Conservation (phyloP, 306 rosid genomes). For the Castanopsis chinensis region DNA sequence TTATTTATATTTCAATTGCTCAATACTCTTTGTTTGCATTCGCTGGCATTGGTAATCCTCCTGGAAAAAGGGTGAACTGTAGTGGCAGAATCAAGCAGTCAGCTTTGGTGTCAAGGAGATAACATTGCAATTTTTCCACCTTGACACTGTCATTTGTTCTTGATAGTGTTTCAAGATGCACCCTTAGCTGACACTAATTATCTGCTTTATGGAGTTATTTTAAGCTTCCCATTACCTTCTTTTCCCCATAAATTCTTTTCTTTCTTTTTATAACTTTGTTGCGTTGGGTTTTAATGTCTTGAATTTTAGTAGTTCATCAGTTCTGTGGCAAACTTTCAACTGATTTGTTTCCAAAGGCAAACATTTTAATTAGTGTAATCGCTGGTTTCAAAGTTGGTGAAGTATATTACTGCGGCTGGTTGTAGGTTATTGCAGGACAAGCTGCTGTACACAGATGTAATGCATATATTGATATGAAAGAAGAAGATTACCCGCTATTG, state of each 20-base stretch:
- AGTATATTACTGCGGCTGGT: background rate
- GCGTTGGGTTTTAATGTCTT: background rate
- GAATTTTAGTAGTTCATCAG: background rate
- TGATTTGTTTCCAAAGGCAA: background rate
- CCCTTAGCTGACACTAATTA: background rate
- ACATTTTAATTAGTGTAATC: background rate
- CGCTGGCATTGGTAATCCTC: background rate
- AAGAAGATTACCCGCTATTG: slow-evolving; percentile 17
- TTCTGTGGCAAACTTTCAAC: background rate
- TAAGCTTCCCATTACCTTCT: background rate
- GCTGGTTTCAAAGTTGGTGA: background rate
- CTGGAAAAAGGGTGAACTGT: background rate
- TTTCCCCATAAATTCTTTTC: background rate
- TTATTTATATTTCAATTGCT: background rate
- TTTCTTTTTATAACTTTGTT: background rate
- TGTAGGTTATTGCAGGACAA: slow-evolving; percentile 65
- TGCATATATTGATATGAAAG: slow-evolving; percentile 39
- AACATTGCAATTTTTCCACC: background rate
- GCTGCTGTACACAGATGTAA: slow-evolving; percentile 63
- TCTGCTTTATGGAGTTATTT: background rate
- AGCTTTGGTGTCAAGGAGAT: background rate
- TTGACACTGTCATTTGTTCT: background rate
- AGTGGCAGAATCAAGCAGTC: background rate
- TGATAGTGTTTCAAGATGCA: background rate
- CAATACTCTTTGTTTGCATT: background rate